Conservation (phyloP, 139 green algal species). For the Chlamydomonas incerta region DNA sequence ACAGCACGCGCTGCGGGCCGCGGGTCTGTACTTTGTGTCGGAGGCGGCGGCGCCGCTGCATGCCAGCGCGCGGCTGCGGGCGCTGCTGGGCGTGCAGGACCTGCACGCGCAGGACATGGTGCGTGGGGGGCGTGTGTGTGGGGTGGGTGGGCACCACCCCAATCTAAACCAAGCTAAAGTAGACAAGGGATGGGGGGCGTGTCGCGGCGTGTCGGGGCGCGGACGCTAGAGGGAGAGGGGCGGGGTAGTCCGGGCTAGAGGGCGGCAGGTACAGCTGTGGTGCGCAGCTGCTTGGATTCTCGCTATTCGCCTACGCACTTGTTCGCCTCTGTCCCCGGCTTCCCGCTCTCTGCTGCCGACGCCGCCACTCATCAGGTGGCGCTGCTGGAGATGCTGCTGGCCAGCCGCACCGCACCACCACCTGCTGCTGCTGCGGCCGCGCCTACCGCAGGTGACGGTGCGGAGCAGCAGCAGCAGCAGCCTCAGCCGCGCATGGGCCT, state of each 20-base stretch:
- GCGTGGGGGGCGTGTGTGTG: neutral
- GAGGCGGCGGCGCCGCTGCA: slow-evolving; percentile 22
- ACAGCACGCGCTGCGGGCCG: slow-evolving; percentile 6
- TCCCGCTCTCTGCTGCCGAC: neutral
- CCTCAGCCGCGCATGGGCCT: neutral
- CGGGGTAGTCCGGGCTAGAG: too few species aligned
- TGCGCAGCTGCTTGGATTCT: too few species aligned
- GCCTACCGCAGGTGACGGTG: too few species aligned
- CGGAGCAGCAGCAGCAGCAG: neutral
- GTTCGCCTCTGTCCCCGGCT: too few species aligned
- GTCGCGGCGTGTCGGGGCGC: too few species aligned
- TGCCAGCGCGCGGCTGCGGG: neutral
- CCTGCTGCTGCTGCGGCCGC: too few species aligned
- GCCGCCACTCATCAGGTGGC: neutral
- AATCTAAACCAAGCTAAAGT: too few species aligned
- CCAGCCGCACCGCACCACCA: neutral
- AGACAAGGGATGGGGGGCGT: too few species aligned
- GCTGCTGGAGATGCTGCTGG: slow-evolving; percentile 17
- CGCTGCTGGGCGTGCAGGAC: slow-evolving; percentile 18
- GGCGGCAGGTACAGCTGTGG: too few species aligned
- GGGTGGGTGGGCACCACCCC: too few species aligned
- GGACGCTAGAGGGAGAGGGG: too few species aligned
- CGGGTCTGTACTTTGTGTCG: slow-evolving; percentile 7
- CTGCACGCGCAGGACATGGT: slow-evolving; percentile 7
- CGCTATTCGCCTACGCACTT: too few species aligned